Percentiles rank a stretch among this genome's conserved stretches.
These are phyloP conservation scores for Arthrocladium fulminans DNA, from an alignment of 2,329 filamentous ascomycete genomes.

Conservation along the genomic window DNA sequence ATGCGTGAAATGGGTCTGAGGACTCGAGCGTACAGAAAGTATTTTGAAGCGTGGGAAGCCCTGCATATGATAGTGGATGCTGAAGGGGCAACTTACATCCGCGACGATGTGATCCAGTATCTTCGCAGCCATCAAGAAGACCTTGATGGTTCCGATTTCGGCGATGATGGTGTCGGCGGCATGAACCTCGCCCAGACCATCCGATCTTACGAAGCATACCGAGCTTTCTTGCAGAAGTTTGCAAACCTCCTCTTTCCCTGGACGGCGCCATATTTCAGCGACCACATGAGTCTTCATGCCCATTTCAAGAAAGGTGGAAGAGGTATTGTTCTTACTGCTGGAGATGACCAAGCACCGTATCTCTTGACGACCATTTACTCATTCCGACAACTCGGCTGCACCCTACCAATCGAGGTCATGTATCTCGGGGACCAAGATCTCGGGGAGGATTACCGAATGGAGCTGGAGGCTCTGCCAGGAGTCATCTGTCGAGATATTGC, in stretches of 20 bases:
- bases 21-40: conserved; percentile 32
- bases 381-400: conserved; percentile 22
- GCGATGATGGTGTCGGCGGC: conserved; percentile 14
- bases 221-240: conserved; percentile 33
- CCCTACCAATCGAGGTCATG: conserved; percentile 23
- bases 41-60: conserved; percentile 35
- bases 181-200: conserved; percentile 27
- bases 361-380: conserved; percentile 35
- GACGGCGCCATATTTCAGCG: conserved; percentile 35
- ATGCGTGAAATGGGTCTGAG: conserved; percentile 34
- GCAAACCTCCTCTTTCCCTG: conserved; percentile 29
- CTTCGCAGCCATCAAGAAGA: conserved; percentile 24
- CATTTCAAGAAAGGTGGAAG: conserved; percentile 35
- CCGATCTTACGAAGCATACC: conserved; percentile 36
- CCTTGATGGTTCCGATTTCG: conserved; percentile 7
- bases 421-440: conserved; percentile 37
- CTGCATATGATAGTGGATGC: conserved; percentile 21
- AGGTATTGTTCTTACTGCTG: conserved; percentile 39
- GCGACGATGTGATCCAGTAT: conserved; percentile 36
- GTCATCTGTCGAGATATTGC: conserved; percentile 39
- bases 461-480: conserved; percentile 35
- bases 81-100: conserved; percentile 31
- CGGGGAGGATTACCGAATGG: conserved; percentile 33
- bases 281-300: conserved; percentile 38
- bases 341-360: conserved; percentile 36